A percentile compares a stretch with the other conserved stretches of the same genome.
Conservation (phyloP, 305 asterid genomes). For the Fraxinus velutina region DNA sequence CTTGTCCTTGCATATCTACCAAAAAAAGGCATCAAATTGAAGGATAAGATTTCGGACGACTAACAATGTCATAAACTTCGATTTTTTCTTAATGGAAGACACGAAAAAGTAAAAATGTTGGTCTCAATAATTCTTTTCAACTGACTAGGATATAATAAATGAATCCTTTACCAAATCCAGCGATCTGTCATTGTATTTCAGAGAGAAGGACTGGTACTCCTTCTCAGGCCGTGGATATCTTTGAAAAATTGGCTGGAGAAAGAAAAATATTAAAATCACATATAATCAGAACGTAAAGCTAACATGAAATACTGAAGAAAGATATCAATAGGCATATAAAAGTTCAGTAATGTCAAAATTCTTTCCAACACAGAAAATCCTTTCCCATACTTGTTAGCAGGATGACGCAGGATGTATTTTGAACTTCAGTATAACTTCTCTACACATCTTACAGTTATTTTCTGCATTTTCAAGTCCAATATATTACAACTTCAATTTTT, state of each 20-base stretch:
- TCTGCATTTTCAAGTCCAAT: not conserved
- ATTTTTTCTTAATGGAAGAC: not conserved
- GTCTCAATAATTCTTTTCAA: conserved; percentile 9
- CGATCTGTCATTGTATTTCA: conserved; percentile 71
- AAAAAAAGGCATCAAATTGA: conserved; percentile 7
- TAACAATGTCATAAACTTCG: not conserved
- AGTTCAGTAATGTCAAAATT: not conserved
- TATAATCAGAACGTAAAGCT: no score
- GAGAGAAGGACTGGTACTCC: conserved; percentile 67
- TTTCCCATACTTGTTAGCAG: not conserved
- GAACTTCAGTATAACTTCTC: not conserved
- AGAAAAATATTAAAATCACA: no score
- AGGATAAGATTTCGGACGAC: not conserved
- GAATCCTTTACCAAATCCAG: conserved; percentile 62
- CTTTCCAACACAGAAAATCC: not conserved
- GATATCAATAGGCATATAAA: not conserved
- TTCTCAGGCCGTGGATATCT: no score
- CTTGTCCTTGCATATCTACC: conserved; percentile 74
- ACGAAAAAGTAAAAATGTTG: conserved; percentile 10
- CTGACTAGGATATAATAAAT: conserved; percentile 15
- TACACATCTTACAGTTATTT: not conserved
- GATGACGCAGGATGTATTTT: not conserved
- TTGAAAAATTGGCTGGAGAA: no score
- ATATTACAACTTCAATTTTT: not conserved
- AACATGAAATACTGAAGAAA: no score